These are phyloP conservation scores for Naganishia albida DNA, from an alignment of 1,284 basidiomycete species.

Conservation along the genomic window DNA sequence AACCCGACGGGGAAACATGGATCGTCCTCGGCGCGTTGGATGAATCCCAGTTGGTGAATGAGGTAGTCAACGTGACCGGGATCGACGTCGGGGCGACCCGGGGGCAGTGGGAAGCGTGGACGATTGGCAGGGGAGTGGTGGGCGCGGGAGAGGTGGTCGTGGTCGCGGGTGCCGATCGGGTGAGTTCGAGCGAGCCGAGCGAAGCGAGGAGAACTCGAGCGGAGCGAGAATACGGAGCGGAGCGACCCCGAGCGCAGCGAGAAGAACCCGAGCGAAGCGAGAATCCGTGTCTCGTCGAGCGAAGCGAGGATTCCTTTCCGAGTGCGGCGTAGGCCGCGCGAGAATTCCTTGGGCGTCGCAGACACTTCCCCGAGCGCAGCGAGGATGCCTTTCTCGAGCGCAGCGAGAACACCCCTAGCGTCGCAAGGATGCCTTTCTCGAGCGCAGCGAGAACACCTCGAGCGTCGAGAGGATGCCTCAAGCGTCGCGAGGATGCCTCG, in stretches of 20 bases:
- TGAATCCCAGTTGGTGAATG: conserved; percentile 41
- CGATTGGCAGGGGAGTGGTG: conserved; percentile 58
- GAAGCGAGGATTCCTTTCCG: too few relatives aligned
- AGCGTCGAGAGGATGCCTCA: neutral
- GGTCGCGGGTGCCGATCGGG: conserved; percentile 27
- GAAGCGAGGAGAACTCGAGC: too few relatives aligned
- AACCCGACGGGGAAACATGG: conserved; percentile 59
- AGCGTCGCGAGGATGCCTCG: neutral
- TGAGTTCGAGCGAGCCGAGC: conserved; percentile 47
- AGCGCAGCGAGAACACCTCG: neutral
- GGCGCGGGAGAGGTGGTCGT: conserved; percentile 47
- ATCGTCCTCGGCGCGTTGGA: conserved; percentile 44
- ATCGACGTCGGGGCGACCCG: conserved; percentile 68
- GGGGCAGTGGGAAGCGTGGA: conserved; percentile 53
- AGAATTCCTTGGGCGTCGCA: too few relatives aligned
- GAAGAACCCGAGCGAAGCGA: too few relatives aligned
- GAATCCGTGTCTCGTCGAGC: too few relatives aligned
- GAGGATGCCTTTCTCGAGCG: conserved; percentile 61
- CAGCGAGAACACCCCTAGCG: conserved; percentile 57
- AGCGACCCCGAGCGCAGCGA: too few relatives aligned
- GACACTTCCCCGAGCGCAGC: too few relatives aligned
- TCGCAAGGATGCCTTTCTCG: neutral
- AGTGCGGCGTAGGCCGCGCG: too few relatives aligned
- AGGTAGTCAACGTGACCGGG: conserved; percentile 57
- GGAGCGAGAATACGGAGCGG: too few relatives aligned